phyloP scores from a whole-genome alignment of 208 protist genomes.

The Strigomonas galati region DNA sequence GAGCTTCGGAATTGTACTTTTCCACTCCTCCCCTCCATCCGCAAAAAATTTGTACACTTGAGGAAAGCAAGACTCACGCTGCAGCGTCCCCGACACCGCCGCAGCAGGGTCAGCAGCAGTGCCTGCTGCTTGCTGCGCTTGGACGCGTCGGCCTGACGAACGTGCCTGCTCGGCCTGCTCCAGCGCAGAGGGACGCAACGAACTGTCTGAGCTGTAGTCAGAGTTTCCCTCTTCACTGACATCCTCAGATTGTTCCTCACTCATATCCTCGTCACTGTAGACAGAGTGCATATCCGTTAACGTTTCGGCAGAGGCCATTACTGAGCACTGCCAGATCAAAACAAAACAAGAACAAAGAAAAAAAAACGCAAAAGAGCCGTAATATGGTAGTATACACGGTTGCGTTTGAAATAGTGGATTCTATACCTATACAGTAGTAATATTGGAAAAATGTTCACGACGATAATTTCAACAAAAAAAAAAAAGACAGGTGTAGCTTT shows the following conservation, averaged over 20 bases:
- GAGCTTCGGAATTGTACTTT: background rate
- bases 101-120: background rate
- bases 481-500: background rate
- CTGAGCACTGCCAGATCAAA: background rate
- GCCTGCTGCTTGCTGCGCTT: background rate
- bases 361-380: background rate
- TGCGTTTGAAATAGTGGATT: no score
- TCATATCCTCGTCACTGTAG: background rate
- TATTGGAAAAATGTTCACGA: no score
- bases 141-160: background rate
- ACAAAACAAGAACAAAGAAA: background rate
- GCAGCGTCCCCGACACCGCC: background rate
- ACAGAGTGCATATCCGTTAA: background rate
- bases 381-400: no score
- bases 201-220: constrained; percentile 32
- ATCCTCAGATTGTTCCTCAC: background rate
- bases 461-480: constrained; percentile 2
- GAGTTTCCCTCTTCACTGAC: constrained; percentile 16
- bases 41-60: constrained; percentile 18
- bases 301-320: background rate
- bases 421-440: no score
- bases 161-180: background rate
- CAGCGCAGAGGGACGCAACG: constrained; percentile 9
- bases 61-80: constrained; percentile 4
- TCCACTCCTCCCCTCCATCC: background rate